Base-by-base conservation (phyloP, 176 grass and related monocot species). In the Pontederia crassipes region DNA sequence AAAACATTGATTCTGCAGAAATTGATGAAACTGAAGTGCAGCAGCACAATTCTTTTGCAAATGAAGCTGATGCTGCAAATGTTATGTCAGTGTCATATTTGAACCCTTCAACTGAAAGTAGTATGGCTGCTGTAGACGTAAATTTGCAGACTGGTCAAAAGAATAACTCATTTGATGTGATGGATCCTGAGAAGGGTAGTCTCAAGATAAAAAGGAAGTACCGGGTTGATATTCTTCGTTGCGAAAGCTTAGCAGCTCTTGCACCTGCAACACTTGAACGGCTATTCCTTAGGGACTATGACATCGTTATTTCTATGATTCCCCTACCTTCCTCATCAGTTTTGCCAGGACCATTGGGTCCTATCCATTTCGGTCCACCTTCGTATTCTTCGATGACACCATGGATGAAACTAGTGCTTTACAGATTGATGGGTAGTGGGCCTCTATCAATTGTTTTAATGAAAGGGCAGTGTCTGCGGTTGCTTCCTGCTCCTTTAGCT, bases 351-450 rank as follows among this genome's bases (percentile, higher is more conserved):
- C 67, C 87, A 64, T 77, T 78, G 63, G 92, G 87, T 62, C 81
- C 84, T 47, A 57, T 97, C 52, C 92, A 97, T 83, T 91, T 97
- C 64, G 92, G 92, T 20, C 84, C 92, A 70, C 87, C 87, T 57
- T 91, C 83, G 10, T 97, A 97, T 79, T 83, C 87, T 70, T 85
- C 81, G 17, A 88, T 88, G 87, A 91, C 92, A 69, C 87, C 92
- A 78, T 97, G 92, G 92, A 83, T 97, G 92, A 97, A 97, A 59
- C 74, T 97, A 62, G 84, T 88, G 49, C 71, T 97, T 73, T 97
- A 97, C 76, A 88, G 71, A 46, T 61, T 79, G 5, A 76, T 83
- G 58, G 53, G 65, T 62, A 91, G 75, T 72, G 93, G 93, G 81
- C 93, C 93, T 17, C 47, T 97, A 16, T 91, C 93, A 80, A 64